Conservation (phyloP, 2,329 filamentous ascomycete species). For the Trichoderma lentiforme region DNA sequence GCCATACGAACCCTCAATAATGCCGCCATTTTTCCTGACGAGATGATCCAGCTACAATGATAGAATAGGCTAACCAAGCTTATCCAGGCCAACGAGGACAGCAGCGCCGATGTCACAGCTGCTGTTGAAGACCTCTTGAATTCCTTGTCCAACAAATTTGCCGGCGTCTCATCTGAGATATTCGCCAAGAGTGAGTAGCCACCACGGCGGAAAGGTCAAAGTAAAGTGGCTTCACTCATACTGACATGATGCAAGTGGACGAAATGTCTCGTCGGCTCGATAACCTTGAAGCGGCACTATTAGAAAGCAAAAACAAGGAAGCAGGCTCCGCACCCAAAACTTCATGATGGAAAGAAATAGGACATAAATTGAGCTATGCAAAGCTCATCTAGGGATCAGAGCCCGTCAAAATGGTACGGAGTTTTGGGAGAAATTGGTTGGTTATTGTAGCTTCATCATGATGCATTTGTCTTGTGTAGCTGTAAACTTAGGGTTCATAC, state of each 20-base stretch:
- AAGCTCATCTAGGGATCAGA: neutral
- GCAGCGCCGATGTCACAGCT: constrained; percentile 60
- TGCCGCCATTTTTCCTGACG: neutral
- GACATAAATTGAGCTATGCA: neutral
- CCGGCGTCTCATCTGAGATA: constrained; percentile 78
- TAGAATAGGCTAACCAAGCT: neutral
- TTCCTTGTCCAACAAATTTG: constrained; percentile 80
- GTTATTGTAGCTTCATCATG: neutral
- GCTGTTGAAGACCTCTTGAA: constrained; percentile 86
- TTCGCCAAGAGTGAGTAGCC: constrained; percentile 74
- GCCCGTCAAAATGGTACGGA: neutral
- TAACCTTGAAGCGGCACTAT: constrained; percentile 72
- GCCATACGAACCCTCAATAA: neutral
- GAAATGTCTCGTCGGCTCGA: constrained; percentile 88
- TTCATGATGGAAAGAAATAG: neutral
- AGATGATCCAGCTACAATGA: neutral
- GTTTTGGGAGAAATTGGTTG: neutral
- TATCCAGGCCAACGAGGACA: constrained; percentile 8
- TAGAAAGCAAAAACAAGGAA: constrained; percentile 51
- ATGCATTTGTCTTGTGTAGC: constrained; percentile 6
- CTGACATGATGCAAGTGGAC: constrained; percentile 64
- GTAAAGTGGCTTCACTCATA: neutral
- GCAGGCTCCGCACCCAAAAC: constrained; percentile 26
- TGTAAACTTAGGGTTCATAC: constrained; percentile 4
- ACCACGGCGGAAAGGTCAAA: neutral